Evolutionary conservation across 805 yeast species (phyloP).

Genomic region (Candida koratica): DNA sequence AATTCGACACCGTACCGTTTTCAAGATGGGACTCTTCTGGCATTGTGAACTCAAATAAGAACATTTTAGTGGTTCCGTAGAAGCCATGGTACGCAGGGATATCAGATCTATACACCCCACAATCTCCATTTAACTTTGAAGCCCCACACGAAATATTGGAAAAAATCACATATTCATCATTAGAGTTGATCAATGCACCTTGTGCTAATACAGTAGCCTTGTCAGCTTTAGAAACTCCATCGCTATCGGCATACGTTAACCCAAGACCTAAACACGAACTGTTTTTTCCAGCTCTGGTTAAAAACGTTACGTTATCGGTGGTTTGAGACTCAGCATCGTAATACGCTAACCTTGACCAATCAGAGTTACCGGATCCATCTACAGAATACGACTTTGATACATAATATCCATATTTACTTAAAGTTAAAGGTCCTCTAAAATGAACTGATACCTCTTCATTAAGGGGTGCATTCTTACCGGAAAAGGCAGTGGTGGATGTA

Average conservation of each 20-base stretch:
- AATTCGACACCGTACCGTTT: slow-evolving; percentile 22
- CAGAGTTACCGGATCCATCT: slow-evolving; percentile 33
- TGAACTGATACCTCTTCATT: slow-evolving; percentile 71
- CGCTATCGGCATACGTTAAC: slow-evolving; percentile 54
- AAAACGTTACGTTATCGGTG: slow-evolving; percentile 62
- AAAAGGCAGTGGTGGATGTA: slow-evolving; percentile 35
- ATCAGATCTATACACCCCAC: slow-evolving; percentile 74
- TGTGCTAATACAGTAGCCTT: slow-evolving; percentile 46
- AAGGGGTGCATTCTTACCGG: slow-evolving; percentile 63
- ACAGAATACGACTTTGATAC: slow-evolving; percentile 39
- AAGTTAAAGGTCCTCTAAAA: slow-evolving; percentile 68
- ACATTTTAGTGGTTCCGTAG: slow-evolving; percentile 64
- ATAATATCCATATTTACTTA: slow-evolving; percentile 60
- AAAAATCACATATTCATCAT: slow-evolving; percentile 57
- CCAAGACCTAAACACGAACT: slow-evolving; percentile 68
- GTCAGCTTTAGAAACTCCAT: slow-evolving; percentile 50
- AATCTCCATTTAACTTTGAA: slow-evolving; percentile 52
- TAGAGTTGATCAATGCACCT: slow-evolving; percentile 50
- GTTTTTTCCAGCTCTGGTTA: slow-evolving; percentile 57
- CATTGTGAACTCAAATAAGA: slow-evolving; percentile 65
- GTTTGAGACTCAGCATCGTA: slow-evolving; percentile 48
- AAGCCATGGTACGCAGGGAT: slow-evolving; percentile 74
- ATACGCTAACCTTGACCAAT: slow-evolving; percentile 59
- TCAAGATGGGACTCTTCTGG: slow-evolving; percentile 49
- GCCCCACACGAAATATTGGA: slow-evolving; percentile 55